Evolutionary conservation across 306 rosid species (phyloP), one percentile per base, ranked within the genome.

Genomic region (Purshia tridentata): DNA sequence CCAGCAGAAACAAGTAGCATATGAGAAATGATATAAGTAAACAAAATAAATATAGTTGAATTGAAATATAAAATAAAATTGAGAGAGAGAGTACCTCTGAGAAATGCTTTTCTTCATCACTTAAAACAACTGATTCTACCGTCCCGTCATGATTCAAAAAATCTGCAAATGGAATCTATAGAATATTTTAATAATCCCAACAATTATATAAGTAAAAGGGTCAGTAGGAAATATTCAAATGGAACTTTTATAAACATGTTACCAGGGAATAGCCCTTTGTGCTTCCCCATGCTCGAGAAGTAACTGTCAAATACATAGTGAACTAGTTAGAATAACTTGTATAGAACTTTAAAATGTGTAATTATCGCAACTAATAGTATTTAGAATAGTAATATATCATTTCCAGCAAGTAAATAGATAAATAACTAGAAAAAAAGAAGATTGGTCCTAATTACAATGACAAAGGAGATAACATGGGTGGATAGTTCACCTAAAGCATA

Each of bases 211-310:
- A 61, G 51, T 67, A 23, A 68, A 37, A 50, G 52, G 22, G 41
- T 22, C 10, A 9, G 4, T 3, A 62, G 29, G 3, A n/a, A 70
- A 40, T 41, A 49, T 60, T 59, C 29, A 72, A 76, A 20, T 58
- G 29, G 45, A 68, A 68, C 73, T 68, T 48, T 58, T 55, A 57
- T 45, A 62, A 73, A 50, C 56, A 67, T 67, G 49, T 84, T 92
- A 92, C 98, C 98, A 92, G 74, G 74, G 96, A 88, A 83, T 79
- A 87, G 48, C 96, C 96, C 79, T 80, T 85, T 47, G 77, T 72
- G 86, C 89, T 69, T 85, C 88, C 89, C 96, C 98, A 90, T 55
- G 96, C 98, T 77, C 98, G 84, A 85, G 96, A 92, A 83, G 87
- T 86, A 88, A 92, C 96, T 90, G 93, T 48, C 22, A 58, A 81